Conservation (phyloP, 441 rosid genomes). For the Macaranga tanarius region DNA sequence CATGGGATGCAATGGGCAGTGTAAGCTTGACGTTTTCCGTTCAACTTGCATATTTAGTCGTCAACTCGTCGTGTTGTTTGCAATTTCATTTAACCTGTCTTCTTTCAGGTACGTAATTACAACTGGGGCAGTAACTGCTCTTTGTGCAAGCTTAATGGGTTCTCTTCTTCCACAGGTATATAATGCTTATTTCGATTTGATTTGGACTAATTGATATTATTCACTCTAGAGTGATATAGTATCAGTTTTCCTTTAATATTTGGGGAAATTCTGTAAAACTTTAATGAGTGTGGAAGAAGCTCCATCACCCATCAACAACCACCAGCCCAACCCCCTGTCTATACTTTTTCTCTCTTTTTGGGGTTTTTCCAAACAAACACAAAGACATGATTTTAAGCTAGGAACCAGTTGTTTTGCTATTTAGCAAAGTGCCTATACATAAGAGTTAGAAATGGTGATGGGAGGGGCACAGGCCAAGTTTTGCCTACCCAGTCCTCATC, state of each 20-base stretch:
- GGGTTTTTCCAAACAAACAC: background rate
- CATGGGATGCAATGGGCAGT: constrained; percentile 96
- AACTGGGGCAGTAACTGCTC: constrained; percentile 81
- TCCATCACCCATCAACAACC: background rate
- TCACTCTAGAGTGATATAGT: background rate
- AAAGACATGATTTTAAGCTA: background rate
- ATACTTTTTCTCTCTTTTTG: background rate
- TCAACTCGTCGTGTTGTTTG: background rate
- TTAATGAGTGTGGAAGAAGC: background rate
- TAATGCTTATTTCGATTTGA: constrained; percentile 7
- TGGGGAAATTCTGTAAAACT: background rate
- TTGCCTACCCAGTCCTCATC: no score
- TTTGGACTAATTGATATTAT: background rate
- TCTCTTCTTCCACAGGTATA: constrained; percentile 77
- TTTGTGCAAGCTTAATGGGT: constrained; percentile 81
- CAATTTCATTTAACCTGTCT: background rate
- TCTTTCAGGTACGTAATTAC: constrained; percentile 59
- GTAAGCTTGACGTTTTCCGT: constrained; percentile 43
- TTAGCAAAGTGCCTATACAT: background rate
- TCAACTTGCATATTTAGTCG: background rate
- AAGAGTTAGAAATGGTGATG: background rate
- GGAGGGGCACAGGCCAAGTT: no score
- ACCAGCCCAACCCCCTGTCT: background rate
- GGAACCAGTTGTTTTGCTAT: background rate
- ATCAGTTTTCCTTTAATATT: background rate